Percentiles rank a stretch among this genome's conserved stretches.
These are phyloP conservation scores for Phaffomyces opuntiae DNA, from an alignment of 805 yeast species.

Conservation along the genomic window DNA sequence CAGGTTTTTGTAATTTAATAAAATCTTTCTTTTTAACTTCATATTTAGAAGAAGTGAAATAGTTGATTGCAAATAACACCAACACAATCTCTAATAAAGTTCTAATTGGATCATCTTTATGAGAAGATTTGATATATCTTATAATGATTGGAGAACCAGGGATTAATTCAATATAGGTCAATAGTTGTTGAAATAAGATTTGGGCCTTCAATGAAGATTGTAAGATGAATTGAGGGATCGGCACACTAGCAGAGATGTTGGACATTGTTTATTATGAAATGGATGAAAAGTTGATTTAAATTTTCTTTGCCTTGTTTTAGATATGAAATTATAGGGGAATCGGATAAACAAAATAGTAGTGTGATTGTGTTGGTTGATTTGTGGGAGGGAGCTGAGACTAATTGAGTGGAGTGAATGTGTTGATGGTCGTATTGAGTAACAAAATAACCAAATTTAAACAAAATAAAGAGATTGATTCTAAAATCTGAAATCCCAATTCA, in stretches of 20 bases:
- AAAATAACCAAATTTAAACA: no score
- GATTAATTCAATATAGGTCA: slow-evolving; percentile 14
- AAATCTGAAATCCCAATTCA: no score
- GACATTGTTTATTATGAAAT: not conserved
- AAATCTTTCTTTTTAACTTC: slow-evolving; percentile 67
- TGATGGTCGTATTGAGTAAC: no score
- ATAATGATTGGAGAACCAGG: slow-evolving; percentile 58
- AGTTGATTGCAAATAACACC: slow-evolving; percentile 74
- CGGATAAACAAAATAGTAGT: no score
- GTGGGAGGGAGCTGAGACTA: no score
- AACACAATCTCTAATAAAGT: slow-evolving; percentile 74
- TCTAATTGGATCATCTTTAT: slow-evolving; percentile 89
- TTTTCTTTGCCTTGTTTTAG: no score
- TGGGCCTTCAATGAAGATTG: slow-evolving; percentile 5
- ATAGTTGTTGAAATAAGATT: not conserved
- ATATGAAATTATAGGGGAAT: not conserved
- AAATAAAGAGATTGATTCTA: no score
- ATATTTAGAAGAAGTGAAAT: slow-evolving; percentile 70
- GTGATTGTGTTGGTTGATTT: no score
- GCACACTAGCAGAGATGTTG: slow-evolving; percentile 4
- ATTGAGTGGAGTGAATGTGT: no score
- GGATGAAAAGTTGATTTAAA: not conserved
- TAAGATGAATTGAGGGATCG: slow-evolving; percentile 3
- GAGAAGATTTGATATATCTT: slow-evolving; percentile 76
- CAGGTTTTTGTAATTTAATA: slow-evolving; percentile 51